These are phyloP conservation scores for Hemileia vastatrix DNA, from an alignment of 1,284 basidiomycete species.

Conservation along the genomic window DNA sequence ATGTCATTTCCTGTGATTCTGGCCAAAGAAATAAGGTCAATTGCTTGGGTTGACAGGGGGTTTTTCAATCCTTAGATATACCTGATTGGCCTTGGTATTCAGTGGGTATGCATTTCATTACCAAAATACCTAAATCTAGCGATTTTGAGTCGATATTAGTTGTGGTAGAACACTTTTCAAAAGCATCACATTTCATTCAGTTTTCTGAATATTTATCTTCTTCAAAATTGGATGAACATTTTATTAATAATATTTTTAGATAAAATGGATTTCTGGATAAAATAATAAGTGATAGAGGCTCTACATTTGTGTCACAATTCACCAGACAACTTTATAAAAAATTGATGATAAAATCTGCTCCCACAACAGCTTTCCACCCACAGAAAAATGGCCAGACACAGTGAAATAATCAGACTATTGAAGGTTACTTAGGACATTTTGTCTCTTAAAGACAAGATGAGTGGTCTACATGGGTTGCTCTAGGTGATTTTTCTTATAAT, in stretches of 20 bases:
- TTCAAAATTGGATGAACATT: neutral
- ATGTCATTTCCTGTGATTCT: no score
- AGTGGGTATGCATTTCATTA: constrained; percentile 50
- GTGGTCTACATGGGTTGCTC: constrained; percentile 31
- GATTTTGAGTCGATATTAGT: constrained; percentile 47
- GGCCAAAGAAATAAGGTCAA: no score
- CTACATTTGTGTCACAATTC: neutral
- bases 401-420: neutral
- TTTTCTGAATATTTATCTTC: no score
- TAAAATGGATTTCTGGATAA: neutral
- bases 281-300: neutral
- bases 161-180: constrained; percentile 47
- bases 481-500: constrained; percentile 43
- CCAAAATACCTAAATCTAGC: constrained; percentile 45
- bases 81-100: constrained; percentile 45
- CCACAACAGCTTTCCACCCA: neutral
- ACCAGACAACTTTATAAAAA: neutral
- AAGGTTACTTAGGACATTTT: constrained; percentile 26
- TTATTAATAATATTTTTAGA: neutral
- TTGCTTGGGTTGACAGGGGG: no score
- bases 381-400: neutral
- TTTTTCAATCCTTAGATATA: constrained; percentile 44
- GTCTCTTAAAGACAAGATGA: constrained; percentile 21
- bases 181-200: constrained; percentile 47
- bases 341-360: neutral